Evolutionary conservation across 371 early-diverging fungal genomes (phyloP), one percentile per base, ranked within the genome.

Genomic region (Mycotypha africana): DNA sequence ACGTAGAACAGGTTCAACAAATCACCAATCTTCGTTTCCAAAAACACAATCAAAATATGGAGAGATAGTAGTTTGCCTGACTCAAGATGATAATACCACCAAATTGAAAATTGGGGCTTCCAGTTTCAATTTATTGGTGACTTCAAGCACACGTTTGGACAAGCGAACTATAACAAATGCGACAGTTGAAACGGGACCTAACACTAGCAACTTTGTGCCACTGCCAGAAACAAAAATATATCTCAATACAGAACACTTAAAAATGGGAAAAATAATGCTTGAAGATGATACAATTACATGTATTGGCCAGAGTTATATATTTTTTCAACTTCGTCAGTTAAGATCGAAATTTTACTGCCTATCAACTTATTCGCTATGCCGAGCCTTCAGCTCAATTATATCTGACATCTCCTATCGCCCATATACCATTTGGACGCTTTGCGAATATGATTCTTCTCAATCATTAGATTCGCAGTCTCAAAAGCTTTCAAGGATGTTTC

Each of bases 341-440:
- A 42, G 43, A 38, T 50, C 44, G 2, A 50, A 43, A 14, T 42
- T 49, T 35, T 17, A 42, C 49, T 49, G 42, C 49, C 25, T 42
- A 15, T 49, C 49, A 36, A 49, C 49, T 17, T 49, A 49, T 28
- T 17, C 49, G 19, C 21, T 30, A 41, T 49, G 49, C 19, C 40
- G 33, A 39, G n/a, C 39, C 10, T 49, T 49, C n/a, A 49, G 49
- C 35, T 42, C 41, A 42, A 49, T 14, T 49, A 17, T 34, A 49
- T 36, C 24, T 36, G 41, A 49, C n/a, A 49, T 49, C 15, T 33
- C 42, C 24, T 49, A 41, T 42, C 42, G 42, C 20, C 49, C 49
- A 9, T 42, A 49, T 11, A 42, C 49, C 42, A 49, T 42, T 26
- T 50, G 50, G 50, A 43, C 50, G 20, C 37, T 50, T 36, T 43